These are phyloP conservation scores for Ramularia collo-cygni DNA, from an alignment of 2,329 filamentous ascomycete species.

Conservation along the genomic window DNA sequence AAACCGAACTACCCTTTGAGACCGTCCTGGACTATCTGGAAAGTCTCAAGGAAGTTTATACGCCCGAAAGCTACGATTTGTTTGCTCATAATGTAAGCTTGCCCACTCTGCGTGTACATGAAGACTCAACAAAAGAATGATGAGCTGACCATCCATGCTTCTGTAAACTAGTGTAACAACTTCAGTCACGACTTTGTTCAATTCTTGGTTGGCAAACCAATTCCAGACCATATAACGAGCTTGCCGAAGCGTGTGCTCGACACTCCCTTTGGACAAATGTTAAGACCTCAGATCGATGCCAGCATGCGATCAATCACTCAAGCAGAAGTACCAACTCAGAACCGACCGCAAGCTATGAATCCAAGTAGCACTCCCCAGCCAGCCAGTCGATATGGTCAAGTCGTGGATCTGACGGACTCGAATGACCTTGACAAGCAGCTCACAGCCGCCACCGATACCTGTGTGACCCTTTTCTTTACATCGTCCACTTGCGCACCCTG, in stretches of 20 bases:
- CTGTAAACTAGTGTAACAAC: no score
- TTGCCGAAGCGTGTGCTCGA: conserved; percentile 79
- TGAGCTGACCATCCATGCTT: no score
- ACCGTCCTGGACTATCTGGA: conserved; percentile 82
- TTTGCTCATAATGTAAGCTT: conserved; percentile 85
- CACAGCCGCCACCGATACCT: conserved; percentile 54
- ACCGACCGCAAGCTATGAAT: conserved; percentile 15
- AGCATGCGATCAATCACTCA: conserved; percentile 58
- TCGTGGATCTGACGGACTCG: conserved; percentile 56
- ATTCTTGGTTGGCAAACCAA: conserved; percentile 81
- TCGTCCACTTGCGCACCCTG: conserved; percentile 81
- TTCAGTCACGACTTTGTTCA: conserved; percentile 89
- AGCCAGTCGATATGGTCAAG: conserved; percentile 36
- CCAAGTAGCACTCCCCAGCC: not conserved
- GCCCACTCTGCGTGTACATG: no score
- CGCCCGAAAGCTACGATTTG: conserved; percentile 71
- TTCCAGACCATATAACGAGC: conserved; percentile 77
- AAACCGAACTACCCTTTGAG: conserved; percentile 70
- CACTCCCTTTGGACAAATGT: conserved; percentile 81
- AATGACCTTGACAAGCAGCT: conserved; percentile 57
- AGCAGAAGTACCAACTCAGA: conserved; percentile 42
- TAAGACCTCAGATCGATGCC: conserved; percentile 66
- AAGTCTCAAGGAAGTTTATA: conserved; percentile 75
- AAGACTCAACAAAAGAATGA: no score
- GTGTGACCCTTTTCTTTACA: conserved; percentile 85